These are phyloP conservation scores for Ehretia macrophylla DNA, from an alignment of 257 asterid genomes.

Conservation along the genomic window DNA sequence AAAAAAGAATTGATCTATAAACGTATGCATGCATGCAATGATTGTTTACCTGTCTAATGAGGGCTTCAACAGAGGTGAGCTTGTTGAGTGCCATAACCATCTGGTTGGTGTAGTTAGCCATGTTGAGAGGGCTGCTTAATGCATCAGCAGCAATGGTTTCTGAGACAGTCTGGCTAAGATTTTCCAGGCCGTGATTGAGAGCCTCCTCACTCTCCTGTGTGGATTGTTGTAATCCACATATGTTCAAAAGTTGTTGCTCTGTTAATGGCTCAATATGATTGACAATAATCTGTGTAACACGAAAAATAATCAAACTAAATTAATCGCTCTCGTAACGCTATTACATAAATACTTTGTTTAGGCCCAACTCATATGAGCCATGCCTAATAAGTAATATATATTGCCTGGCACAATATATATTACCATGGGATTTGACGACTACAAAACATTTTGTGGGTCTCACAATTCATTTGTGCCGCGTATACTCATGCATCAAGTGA, in stretches of 20 bases:
- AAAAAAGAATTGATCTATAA: neutral
- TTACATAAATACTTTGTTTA: neutral
- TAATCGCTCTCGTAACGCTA: neutral
- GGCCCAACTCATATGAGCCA: too few species aligned
- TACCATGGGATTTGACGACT: too few species aligned
- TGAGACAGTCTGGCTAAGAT: slow-evolving; percentile 48
- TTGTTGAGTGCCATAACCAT: slow-evolving; percentile 78
- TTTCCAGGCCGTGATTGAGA: slow-evolving; percentile 62
- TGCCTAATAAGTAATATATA: neutral
- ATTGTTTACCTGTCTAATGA: slow-evolving; percentile 62
- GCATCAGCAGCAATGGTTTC: slow-evolving; percentile 68
- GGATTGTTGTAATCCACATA: slow-evolving; percentile 67
- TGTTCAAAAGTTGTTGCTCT: slow-evolving; percentile 60
- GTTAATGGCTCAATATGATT: slow-evolving; percentile 64
- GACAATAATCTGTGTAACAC: slow-evolving; percentile 40
- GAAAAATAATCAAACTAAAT: neutral
- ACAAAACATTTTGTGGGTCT: too few species aligned
- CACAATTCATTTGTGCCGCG: too few species aligned
- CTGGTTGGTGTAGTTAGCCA: slow-evolving; percentile 63
- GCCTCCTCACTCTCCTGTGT: slow-evolving; percentile 78
- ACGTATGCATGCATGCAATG: neutral
- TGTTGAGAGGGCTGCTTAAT: slow-evolving; percentile 49
- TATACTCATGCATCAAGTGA: too few species aligned
- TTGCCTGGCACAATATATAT: too few species aligned
- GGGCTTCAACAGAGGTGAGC: slow-evolving; percentile 74